phyloP scores from a whole-genome alignment of 106 monocot species.

The Dendrobium catenatum region DNA sequence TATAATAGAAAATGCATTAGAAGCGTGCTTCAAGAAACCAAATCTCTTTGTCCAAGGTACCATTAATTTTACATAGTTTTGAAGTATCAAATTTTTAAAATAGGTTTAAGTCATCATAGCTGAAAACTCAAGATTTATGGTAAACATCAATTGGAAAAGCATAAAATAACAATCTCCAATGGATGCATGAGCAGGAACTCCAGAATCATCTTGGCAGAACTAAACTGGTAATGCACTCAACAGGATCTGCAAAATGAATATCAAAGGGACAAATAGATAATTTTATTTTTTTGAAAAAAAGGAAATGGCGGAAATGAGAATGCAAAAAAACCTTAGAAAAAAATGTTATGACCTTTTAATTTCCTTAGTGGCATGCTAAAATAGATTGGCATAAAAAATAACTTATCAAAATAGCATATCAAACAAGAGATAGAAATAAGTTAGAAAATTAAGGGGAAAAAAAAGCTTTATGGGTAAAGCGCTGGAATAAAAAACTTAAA shows the following conservation, averaged over 20 bases:
- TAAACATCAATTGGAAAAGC: neutral
- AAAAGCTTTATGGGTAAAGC: neutral
- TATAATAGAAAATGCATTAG: neutral
- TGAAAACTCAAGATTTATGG: neutral
- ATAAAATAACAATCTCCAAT: neutral
- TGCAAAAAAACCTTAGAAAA: neutral
- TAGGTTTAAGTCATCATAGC: neutral
- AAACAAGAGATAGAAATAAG: neutral
- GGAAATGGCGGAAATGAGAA: neutral
- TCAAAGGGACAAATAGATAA: neutral
- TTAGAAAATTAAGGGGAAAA: neutral
- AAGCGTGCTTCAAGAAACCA: neutral
- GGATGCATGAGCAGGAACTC: neutral
- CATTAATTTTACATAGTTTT: slow-evolving; percentile 1
- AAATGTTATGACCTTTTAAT: neutral
- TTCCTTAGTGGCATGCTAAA: neutral
- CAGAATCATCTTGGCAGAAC: slow-evolving; percentile 4
- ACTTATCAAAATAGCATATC: neutral
- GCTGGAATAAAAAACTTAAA: no score
- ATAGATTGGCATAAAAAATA: neutral
- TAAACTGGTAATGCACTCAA: neutral
- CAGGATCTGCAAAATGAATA: slow-evolving; percentile 6
- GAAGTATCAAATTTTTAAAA: neutral
- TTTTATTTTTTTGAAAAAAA: neutral
- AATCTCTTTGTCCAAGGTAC: neutral